phyloP scores from a whole-genome alignment of 2,329 filamentous ascomycete species.

The Taxawa tesnikishii region DNA sequence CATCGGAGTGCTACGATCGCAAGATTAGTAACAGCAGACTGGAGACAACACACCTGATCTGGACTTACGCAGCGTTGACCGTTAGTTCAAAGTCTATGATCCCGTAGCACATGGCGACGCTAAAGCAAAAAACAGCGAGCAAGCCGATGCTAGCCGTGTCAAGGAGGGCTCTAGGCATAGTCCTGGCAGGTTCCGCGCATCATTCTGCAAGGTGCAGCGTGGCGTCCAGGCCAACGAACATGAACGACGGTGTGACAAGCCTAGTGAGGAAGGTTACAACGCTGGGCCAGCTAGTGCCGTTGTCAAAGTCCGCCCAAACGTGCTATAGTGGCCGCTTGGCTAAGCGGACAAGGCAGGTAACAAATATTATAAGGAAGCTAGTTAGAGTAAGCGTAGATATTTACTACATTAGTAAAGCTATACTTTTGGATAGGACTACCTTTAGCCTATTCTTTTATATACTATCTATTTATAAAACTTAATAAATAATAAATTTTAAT shows the following conservation, averaged over 20 bases:
- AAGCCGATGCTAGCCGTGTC: conserved; percentile 2
- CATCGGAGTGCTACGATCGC: conserved; percentile 4
- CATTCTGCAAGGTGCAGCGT: conserved; percentile 13
- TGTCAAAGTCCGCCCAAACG: conserved; percentile 41
- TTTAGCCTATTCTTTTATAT: too few relatives aligned
- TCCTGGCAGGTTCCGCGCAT: conserved; percentile 8
- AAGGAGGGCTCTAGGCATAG: conserved; percentile 3
- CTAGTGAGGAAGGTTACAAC: conserved; percentile 13
- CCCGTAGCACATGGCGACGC: conserved; percentile 35
- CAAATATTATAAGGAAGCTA: conserved; percentile 17
- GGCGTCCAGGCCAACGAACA: conserved; percentile 13
- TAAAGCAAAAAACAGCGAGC: conserved; percentile 26
- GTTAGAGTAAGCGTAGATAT: conserved; percentile 31
- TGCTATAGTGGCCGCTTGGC: conserved; percentile 24
- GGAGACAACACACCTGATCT: too few relatives aligned
- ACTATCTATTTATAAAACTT: too few relatives aligned
- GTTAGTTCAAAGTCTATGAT: conserved; percentile 25
- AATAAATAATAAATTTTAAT: too few relatives aligned
- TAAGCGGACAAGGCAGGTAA: conserved; percentile 33
- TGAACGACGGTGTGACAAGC: conserved; percentile 13
- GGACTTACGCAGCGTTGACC: conserved; percentile 9
- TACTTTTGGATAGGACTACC: too few relatives aligned
- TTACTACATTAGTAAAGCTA: too few relatives aligned
- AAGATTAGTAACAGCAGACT: background rate
- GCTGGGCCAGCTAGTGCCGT: conserved; percentile 34